These are phyloP conservation scores for Arthroderma uncinatum DNA, from an alignment of 2,329 filamentous ascomycete genomes.

Conservation along the genomic window DNA sequence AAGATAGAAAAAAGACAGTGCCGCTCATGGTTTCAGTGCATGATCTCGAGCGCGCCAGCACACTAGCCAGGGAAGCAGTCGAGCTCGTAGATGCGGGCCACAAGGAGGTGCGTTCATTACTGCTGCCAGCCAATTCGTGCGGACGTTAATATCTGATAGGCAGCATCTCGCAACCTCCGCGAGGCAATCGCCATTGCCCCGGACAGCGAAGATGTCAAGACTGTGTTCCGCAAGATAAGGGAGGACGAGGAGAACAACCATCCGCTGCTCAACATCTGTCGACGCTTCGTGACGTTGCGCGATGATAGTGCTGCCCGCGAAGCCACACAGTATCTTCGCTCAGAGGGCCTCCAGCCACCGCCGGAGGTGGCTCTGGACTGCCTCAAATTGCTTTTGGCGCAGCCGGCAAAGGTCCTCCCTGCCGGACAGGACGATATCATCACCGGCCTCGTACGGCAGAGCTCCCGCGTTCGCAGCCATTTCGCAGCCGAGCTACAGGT, in stretches of 20 bases:
- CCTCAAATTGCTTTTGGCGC: slow-evolving; percentile 33
- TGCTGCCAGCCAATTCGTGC: background rate
- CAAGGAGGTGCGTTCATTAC: slow-evolving; percentile 29
- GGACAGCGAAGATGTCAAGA: slow-evolving; percentile 35
- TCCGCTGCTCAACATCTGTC: slow-evolving; percentile 35
- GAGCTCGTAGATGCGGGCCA: slow-evolving; percentile 37
- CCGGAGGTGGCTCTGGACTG: slow-evolving; percentile 34
- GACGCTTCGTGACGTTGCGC: slow-evolving; percentile 31
- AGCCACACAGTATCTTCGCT: slow-evolving; percentile 33
- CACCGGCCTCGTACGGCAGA: slow-evolving; percentile 36
- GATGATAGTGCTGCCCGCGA: slow-evolving; percentile 37
- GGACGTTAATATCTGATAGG: slow-evolving; percentile 24
- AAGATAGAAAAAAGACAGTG: slow-evolving; percentile 7
- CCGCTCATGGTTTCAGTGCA: slow-evolving; percentile 34
- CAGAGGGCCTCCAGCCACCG: slow-evolving; percentile 34
- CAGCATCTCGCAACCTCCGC: slow-evolving; percentile 38
- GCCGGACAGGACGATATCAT: slow-evolving; percentile 38
- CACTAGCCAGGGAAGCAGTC: slow-evolving; percentile 38
- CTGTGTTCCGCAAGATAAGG: slow-evolving; percentile 36
- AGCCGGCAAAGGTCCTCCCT: slow-evolving; percentile 28
- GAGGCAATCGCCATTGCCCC: slow-evolving; percentile 40
- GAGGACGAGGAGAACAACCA: slow-evolving; percentile 34
- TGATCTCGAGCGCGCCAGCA: slow-evolving; percentile 36
- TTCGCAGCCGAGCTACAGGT: slow-evolving; percentile 34
- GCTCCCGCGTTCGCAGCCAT: slow-evolving; percentile 31